Evolutionary conservation across 495 filamentous ascomycete genomes (phyloP).

Genomic region (Chaetomium fimeti): DNA sequence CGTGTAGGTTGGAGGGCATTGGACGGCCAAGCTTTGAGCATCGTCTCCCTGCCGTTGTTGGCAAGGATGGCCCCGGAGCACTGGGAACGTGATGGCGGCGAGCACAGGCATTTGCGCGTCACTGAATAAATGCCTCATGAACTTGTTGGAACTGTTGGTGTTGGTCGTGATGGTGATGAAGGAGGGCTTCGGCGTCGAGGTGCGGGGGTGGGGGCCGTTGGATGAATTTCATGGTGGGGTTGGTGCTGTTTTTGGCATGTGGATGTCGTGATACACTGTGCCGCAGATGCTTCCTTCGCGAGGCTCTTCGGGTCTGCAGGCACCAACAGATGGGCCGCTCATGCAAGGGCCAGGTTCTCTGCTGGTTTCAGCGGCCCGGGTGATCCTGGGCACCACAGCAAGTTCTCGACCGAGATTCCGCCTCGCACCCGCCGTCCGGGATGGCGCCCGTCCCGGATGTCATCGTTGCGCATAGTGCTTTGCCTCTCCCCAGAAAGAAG

Average conservation of each 20-base stretch:
- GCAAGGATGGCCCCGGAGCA: neutral
- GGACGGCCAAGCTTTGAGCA: too few species aligned
- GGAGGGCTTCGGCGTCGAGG: neutral
- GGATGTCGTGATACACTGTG: constrained; percentile 24
- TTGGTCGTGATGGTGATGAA: neutral
- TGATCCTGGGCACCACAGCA: constrained; percentile 5
- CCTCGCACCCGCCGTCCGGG: constrained; percentile 11
- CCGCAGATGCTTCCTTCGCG: constrained; percentile 19
- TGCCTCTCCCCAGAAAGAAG: neutral
- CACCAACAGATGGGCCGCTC: constrained; percentile 11
- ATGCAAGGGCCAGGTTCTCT: neutral
- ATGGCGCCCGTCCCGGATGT: constrained; percentile 4
- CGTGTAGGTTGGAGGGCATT: too few species aligned
- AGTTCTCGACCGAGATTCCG: constrained; percentile 6
- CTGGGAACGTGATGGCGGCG: neutral
- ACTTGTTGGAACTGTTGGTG: neutral
- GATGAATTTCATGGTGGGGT: neutral
- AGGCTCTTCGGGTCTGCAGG: constrained; percentile 8
- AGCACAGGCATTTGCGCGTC: neutral
- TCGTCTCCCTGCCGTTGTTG: neutral
- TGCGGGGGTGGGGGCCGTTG: neutral
- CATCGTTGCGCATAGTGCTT: neutral
- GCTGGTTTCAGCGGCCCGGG: constrained; percentile 16
- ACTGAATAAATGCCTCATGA: too few species aligned
- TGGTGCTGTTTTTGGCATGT: constrained; percentile 23